Evolutionary conservation across 306 rosid genomes (phyloP).

Genomic region (Casuarina glauca): DNA sequence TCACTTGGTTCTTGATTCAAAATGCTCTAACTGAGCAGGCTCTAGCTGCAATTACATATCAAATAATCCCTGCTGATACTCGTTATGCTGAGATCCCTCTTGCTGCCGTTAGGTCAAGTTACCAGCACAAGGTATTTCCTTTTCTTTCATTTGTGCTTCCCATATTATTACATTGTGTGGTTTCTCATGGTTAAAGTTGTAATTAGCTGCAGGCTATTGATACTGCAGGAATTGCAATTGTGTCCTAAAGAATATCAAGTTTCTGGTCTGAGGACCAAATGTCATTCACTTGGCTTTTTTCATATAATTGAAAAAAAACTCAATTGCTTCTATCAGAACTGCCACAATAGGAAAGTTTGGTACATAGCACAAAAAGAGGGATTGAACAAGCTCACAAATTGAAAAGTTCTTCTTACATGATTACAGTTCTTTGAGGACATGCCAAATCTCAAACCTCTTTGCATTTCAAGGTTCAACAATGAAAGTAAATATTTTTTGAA

Average conservation of each 20-base stretch:
- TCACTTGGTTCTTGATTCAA: not conserved
- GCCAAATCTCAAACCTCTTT: conserved; percentile 7
- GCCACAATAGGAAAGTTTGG: not conserved
- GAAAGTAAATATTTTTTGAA: conserved; percentile 7
- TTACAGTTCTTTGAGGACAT: conserved; percentile 15
- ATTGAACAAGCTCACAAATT: not conserved
- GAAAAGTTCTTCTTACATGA: conserved; percentile 3
- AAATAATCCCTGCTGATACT: conserved; percentile 87
- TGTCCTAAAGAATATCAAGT: not conserved
- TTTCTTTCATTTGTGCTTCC: not conserved
- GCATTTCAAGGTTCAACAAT: not conserved
- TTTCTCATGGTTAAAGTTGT: conserved; percentile 2
- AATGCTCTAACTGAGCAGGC: conserved; percentile 43
- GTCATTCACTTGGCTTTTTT: conserved; percentile 13
- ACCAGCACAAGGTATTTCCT: conserved; percentile 67
- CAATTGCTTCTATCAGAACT: conserved; percentile 9
- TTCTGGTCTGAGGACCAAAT: conserved; percentile 3
- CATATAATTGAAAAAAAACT: conserved; percentile 10
- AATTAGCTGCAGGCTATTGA: not conserved
- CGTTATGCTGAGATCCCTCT: conserved; percentile 91
- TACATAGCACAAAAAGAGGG: not conserved
- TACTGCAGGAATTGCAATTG: conserved; percentile 21
- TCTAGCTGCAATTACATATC: conserved; percentile 80
- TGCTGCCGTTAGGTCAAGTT: conserved; percentile 66
- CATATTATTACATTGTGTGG: not conserved